Percentiles rank a stretch among this genome's conserved stretches.
Conservation (phyloP, 2,329 filamentous ascomycete species). For the Microcera coccophila region DNA sequence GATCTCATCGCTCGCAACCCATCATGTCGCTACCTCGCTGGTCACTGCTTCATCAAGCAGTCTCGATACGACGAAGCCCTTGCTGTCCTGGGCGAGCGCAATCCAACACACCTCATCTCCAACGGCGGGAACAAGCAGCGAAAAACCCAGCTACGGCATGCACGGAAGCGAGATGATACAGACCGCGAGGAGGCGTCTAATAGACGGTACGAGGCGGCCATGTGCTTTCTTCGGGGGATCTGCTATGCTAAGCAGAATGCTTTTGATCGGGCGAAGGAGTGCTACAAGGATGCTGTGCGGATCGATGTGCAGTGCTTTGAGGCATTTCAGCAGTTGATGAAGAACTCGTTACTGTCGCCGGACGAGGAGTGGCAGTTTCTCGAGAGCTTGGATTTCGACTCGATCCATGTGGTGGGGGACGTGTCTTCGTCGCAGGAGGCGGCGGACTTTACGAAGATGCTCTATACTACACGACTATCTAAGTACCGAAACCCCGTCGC, state of each 20-base stretch:
- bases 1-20: conserved; percentile 78
- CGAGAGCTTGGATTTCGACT: conserved; percentile 85
- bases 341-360: conserved; percentile 86
- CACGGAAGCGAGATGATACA: conserved; percentile 32
- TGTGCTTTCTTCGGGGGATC: conserved; percentile 91
- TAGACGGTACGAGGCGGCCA: conserved; percentile 87
- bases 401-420: conserved; percentile 64
- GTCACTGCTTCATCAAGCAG: conserved; percentile 92
- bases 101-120: conserved; percentile 80
- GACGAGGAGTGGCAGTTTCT: conserved; percentile 88
- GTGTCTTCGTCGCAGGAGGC: conserved; percentile 74
- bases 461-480: conserved; percentile 91
- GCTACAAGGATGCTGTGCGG: conserved; percentile 94
- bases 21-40: conserved; percentile 87
- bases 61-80: conserved; percentile 86
- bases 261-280: conserved; percentile 94
- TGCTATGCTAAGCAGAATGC: conserved; percentile 97
- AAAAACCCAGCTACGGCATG: conserved; percentile 32
- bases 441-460: conserved; percentile 88
- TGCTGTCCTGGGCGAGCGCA: conserved; percentile 80
- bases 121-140: conserved; percentile 43
- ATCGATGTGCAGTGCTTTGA: conserved; percentile 99
- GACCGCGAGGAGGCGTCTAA: conserved; percentile 65
- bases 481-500: conserved; percentile 87
- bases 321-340: conserved; percentile 96